phyloP scores from a whole-genome alignment of 2,329 filamentous ascomycete genomes.

The Botrytis porri region DNA sequence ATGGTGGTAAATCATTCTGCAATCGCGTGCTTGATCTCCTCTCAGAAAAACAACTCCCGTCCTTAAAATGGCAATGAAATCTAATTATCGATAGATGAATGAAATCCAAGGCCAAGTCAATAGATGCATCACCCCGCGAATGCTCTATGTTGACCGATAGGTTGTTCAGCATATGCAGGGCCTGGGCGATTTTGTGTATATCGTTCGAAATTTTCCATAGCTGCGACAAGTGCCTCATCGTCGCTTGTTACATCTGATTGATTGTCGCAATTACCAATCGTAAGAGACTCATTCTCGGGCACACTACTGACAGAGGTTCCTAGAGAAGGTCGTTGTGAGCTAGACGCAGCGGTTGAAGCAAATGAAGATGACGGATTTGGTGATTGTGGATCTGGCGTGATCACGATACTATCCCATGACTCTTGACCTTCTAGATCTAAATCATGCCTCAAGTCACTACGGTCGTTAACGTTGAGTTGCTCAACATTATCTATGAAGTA shows the following conservation, averaged over 20 bases:
- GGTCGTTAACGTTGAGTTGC: constrained; percentile 56
- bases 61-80: background rate
- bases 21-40: constrained; percentile 18
- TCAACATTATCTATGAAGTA: constrained; percentile 22
- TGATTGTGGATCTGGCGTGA: constrained; percentile 76
- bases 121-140: background rate
- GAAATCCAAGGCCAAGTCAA: background rate
- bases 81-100: background rate
- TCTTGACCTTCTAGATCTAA: constrained; percentile 65
- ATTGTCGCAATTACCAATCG: constrained; percentile 34
- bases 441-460: constrained; percentile 82
- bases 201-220: background rate
- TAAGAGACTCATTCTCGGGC: constrained; percentile 23
- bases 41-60: background rate
- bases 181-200: background rate
- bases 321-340: constrained; percentile 29
- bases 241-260: background rate
- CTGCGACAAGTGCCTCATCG: background rate
- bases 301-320: constrained; percentile 35
- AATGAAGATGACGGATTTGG: constrained; percentile 84
- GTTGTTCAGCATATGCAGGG: background rate
- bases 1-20: background rate
- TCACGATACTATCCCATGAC: constrained; percentile 77
- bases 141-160: background rate
- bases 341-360: constrained; percentile 34